Base-by-base conservation (phyloP, 1,284 basidiomycete species). In the Vanrija sp. region DNA sequence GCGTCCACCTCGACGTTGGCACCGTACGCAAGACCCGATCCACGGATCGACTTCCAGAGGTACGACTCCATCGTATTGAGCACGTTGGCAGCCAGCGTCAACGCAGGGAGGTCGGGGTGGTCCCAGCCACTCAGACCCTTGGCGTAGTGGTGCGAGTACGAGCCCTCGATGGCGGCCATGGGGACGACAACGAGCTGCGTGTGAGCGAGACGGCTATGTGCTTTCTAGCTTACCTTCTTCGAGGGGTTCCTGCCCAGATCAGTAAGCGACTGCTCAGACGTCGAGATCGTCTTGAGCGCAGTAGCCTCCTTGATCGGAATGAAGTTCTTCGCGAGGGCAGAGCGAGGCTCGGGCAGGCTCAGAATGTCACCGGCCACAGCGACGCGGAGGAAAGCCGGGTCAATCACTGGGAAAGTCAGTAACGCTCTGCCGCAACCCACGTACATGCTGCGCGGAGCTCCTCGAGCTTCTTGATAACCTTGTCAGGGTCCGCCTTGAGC, bases 61-160 rank as follows among this genome's bases (percentile, higher is more conserved):
- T 87, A 97, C 61, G 88, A 88, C 78, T 98, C 96, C 47, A 93
- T 86, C 3, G 92, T 95, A 64, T 97, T 97, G 45, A 99, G 78
- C 4, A 94, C 84, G 59, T 93, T 87, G 7, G 87, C 77, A 1
- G 93, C 86, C n/a, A 98, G 83, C 31, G 85, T 83, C 31, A 97
- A 77, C 15, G 88, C 87, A 1, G 95, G 87, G 54, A 86, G 86
- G 61, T 97, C 91, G 1, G 87, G 84, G 71, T 97, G 86, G 57
- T 83, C 74, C 71, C 87, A 92, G 16, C 90, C 89, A 14, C 57
- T 49, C 43, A 91, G 84, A 38, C 87, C 86, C 67, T 86, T 89
- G 0, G 89, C 82, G 14, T 85, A 86, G 69, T 95, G 88, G 23
- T 81, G 84, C 15, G 85, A 87, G 73, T 87, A 98, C 9, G 89